Evolutionary conservation across 768 basidiomycete species (phyloP).

Genomic region (Hydnomerulius pinastri): DNA sequence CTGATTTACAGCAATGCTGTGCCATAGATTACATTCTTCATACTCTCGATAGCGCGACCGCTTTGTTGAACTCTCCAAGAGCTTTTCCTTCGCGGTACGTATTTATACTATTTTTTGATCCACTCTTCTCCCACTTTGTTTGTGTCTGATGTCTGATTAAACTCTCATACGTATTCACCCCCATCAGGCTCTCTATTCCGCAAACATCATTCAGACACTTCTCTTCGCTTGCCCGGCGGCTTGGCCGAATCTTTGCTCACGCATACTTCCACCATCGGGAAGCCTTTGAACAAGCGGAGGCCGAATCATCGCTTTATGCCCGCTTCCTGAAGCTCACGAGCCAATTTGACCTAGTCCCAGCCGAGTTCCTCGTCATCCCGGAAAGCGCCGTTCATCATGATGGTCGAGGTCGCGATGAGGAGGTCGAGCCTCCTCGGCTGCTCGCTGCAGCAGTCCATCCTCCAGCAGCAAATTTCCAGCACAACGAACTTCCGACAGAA

Average conservation of each 20-base stretch:
- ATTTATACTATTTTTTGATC: slow-evolving; percentile 14
- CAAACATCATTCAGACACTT: slow-evolving; percentile 84
- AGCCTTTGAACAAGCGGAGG: slow-evolving; percentile 87
- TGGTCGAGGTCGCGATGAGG: slow-evolving; percentile 24
- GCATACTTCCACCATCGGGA: slow-evolving; percentile 96
- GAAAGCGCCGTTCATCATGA: slow-evolving; percentile 38
- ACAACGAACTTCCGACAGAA: slow-evolving; percentile 12
- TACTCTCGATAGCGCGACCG: slow-evolving; percentile 91
- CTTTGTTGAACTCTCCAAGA: slow-evolving; percentile 85
- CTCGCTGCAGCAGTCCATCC: slow-evolving; percentile 44
- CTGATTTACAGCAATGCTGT: slow-evolving; percentile 74
- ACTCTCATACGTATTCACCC: not conserved
- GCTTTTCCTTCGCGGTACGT: slow-evolving; percentile 88
- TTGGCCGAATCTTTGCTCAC: slow-evolving; percentile 95
- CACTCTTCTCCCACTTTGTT: slow-evolving; percentile 21
- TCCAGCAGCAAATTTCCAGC: slow-evolving; percentile 7
- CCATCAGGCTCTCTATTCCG: slow-evolving; percentile 74
- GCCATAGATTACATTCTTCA: slow-evolving; percentile 96
- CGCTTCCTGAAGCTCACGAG: slow-evolving; percentile 84
- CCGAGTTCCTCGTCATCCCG: slow-evolving; percentile 84
- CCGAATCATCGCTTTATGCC: slow-evolving; percentile 86
- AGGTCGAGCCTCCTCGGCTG: slow-evolving; percentile 42
- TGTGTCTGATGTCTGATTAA: slow-evolving; percentile 13
- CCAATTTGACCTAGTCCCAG: slow-evolving; percentile 79
- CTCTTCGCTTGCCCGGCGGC: slow-evolving; percentile 82